Percentiles rank a stretch among this genome's conserved stretches.
phyloP scores from a whole-genome alignment of 2,329 filamentous ascomycete genomes.

The Trichoderma afroharzianum region DNA sequence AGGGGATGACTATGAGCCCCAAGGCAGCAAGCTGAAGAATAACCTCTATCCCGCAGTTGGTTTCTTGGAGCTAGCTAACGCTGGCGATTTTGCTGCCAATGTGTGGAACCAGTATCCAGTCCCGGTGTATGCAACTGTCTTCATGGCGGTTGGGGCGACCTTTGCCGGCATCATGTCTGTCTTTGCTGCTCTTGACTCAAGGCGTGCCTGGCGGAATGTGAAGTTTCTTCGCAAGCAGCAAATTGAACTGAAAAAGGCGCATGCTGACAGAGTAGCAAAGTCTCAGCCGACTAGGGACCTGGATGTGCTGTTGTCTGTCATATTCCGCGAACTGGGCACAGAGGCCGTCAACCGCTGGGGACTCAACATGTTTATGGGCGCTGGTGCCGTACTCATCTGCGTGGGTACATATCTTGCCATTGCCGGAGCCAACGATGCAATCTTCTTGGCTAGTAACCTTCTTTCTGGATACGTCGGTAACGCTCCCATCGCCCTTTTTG shows the following conservation, averaged over 20 bases:
- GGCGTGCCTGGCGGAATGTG: slow-evolving; percentile 44
- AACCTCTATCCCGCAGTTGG: slow-evolving; percentile 37
- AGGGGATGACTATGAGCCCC: background rate
- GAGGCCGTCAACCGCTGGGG: slow-evolving; percentile 48
- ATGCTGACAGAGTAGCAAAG: slow-evolving; percentile 11
- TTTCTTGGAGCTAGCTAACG: slow-evolving; percentile 53
- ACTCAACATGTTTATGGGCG: slow-evolving; percentile 50
- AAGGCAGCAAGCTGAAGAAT: slow-evolving; percentile 8
- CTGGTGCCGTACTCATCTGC: slow-evolving; percentile 47
- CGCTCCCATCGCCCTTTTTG: slow-evolving; percentile 45
- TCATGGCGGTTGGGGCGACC: slow-evolving; percentile 52
- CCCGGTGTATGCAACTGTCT: slow-evolving; percentile 43
- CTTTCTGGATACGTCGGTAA: slow-evolving; percentile 56
- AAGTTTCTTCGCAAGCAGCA: slow-evolving; percentile 42
- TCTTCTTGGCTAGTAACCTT: slow-evolving; percentile 48
- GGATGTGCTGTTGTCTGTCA: slow-evolving; percentile 41
- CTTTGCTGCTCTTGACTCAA: slow-evolving; percentile 45
- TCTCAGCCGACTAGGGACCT: slow-evolving; percentile 24
- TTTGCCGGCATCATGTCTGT: slow-evolving; percentile 42
- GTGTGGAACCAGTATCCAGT: slow-evolving; percentile 53
- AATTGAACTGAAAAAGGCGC: slow-evolving; percentile 27
- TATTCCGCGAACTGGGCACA: slow-evolving; percentile 46
- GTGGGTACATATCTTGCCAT: slow-evolving; percentile 53
- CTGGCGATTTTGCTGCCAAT: slow-evolving; percentile 55
- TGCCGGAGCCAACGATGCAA: slow-evolving; percentile 39